Base-by-base conservation (phyloP, 805 yeast genomes). In the Suhomyces tanzawaensis region DNA sequence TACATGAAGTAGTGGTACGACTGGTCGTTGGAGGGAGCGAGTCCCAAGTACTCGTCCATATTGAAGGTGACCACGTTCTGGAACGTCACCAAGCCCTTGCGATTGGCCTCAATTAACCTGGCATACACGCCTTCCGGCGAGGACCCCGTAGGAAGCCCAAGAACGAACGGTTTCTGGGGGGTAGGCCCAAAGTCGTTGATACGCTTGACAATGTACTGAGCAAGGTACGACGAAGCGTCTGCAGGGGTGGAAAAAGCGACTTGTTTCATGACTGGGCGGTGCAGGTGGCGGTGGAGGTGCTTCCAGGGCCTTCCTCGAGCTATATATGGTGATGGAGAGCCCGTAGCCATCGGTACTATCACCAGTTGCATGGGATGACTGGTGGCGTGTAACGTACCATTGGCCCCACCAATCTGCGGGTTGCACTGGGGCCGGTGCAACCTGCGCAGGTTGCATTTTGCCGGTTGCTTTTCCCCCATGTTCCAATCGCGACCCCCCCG, bases 121-220 rank as follows among this genome's bases (percentile, higher is more conserved):
- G 67, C 60, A 51, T 77, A 77, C 9, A 77, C 72, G 3, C 72
- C 74, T 49, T 75, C 80, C 11, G 82, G 82, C 4, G 81, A 75
- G 4, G 81, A 76, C 3, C 82, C 82, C 3, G 82, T 77, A 22
- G 82, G 82, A 32, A 78, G 66, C 2, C 82, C 82, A 30, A 77
- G 51, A 1, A 78, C 78, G 49, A 71, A 75, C 12, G 82, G 81
- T 29, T 55, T 64, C 2, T 47, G 39, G 3, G 69, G 48, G 9
- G 77, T 64, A 11, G 82, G 81, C 2, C 41, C 45, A 41, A 75
- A 76, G 0, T 46, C 53, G 42, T 60, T 72, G 53, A 77, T 76
- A 37, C 52, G 56, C 27, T 53, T 44, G 13, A 73, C 63, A 22
- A 77, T 71, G 51, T 72, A 61, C 29, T 64, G 60, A 14, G 81